phyloP scores from a whole-genome alignment of 2,329 filamentous ascomycete genomes.

The Pezicula radicicola region DNA sequence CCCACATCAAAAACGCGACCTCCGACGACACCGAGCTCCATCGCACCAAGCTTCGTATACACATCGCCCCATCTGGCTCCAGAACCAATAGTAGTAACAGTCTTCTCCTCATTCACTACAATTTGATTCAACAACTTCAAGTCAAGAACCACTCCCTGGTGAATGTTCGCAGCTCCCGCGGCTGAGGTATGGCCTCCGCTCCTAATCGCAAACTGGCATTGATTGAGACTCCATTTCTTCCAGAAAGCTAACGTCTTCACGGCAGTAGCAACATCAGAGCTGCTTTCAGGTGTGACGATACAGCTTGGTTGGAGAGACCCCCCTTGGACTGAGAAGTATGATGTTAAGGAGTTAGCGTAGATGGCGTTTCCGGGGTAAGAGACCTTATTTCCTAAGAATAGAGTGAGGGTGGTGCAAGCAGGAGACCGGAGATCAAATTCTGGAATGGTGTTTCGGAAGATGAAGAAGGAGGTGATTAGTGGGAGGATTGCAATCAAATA shows the following conservation, averaged over 20 bases:
- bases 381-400: constrained; percentile 3
- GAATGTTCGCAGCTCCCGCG: constrained; percentile 43
- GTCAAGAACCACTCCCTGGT: constrained; percentile 44
- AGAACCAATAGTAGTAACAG: constrained; percentile 27
- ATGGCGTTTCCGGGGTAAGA: constrained; percentile 1
- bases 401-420: constrained; percentile 1
- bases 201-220: constrained; percentile 48
- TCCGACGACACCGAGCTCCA: constrained; percentile 30
- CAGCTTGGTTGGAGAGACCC: constrained; percentile 22
- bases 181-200: constrained; percentile 56
- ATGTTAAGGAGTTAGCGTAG: constrained; percentile 1
- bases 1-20: constrained; percentile 32
- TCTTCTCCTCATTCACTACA: constrained; percentile 17
- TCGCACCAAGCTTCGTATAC: constrained; percentile 28
- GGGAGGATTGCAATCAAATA: background rate
- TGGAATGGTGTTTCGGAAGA: background rate
- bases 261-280: constrained; percentile 20
- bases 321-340: constrained; percentile 14
- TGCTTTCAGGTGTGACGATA: constrained; percentile 20
- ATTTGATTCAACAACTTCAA: constrained; percentile 25
- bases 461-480: background rate
- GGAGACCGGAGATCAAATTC: background rate
- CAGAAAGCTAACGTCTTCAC: constrained; percentile 3
- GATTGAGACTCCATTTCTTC: constrained; percentile 1
- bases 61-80: constrained; percentile 35